phyloP scores from a whole-genome alignment of 768 basidiomycete genomes.

The Leucocoprinus birnbaumii region DNA sequence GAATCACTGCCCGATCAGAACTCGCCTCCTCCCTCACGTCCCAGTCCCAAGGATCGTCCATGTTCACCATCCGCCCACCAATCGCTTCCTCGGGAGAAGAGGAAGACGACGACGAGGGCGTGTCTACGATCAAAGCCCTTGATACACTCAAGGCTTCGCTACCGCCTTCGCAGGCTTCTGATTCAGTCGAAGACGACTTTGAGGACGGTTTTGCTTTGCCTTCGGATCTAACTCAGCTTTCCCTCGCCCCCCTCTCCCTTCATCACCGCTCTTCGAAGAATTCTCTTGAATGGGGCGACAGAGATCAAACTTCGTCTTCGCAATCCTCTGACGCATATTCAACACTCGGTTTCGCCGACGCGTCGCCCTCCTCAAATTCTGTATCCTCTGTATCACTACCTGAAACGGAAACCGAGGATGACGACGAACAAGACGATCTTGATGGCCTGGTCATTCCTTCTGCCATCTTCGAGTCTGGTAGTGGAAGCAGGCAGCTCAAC shows the following conservation, averaged over 20 bases:
- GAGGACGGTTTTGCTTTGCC: slow-evolving; percentile 84
- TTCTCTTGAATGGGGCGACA: slow-evolving; percentile 84
- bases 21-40: slow-evolving; percentile 28
- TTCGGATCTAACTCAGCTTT: slow-evolving; percentile 75
- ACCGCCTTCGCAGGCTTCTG: slow-evolving; percentile 30
- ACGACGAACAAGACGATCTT: slow-evolving; percentile 69
- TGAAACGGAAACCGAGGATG: slow-evolving; percentile 71
- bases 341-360: slow-evolving; percentile 70
- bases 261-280: slow-evolving; percentile 78
- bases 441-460: slow-evolving; percentile 81
- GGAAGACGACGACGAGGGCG: slow-evolving; percentile 75
- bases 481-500: slow-evolving; percentile 48
- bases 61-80: slow-evolving; percentile 69
- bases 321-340: slow-evolving; percentile 90
- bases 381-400: slow-evolving; percentile 67
- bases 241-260: slow-evolving; percentile 74
- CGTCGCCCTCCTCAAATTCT: slow-evolving; percentile 70
- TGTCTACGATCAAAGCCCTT: slow-evolving; percentile 79
- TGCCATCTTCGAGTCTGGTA: slow-evolving; percentile 70
- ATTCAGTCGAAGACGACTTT: slow-evolving; percentile 70
- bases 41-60: slow-evolving; percentile 20
- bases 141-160: slow-evolving; percentile 28
- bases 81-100: slow-evolving; percentile 36
- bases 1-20: slow-evolving; percentile 37
- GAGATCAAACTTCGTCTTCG: slow-evolving; percentile 77